Evolutionary conservation across 352 stramenopile species (phyloP), one percentile per base, ranked within the genome.

Genomic region (Aphanomyces euteiches): DNA sequence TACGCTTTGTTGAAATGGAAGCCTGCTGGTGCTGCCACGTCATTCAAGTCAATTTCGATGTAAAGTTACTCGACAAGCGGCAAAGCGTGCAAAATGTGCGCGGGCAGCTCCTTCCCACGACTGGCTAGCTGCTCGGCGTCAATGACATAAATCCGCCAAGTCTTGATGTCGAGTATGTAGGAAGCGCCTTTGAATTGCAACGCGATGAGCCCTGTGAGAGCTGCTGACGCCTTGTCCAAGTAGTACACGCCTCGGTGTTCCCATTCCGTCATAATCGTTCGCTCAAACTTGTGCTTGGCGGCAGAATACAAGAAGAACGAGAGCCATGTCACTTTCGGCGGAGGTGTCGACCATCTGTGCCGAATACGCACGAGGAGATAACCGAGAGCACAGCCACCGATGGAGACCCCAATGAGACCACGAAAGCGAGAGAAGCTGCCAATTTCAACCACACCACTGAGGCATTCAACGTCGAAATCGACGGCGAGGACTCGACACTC

Each of bases 381-480:
- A 2, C 28, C 28, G 28, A 28, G 28, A 28, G 28, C 28, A 28
- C 50, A 58, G 3, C 8, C n/a, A 34, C 50, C 50, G 13, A 58
- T 13, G 8, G 50, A 1, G 50, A 58, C n/a, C 37, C 63, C 63
- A 45, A 69, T 64, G 2, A 61, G 12, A 12, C 28, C 50, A 6
- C 12, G n/a, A 40, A 69, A 69, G 63, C 63, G 63, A 10, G 7
- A 8, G 15, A 69, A 64, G 63, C 43, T 12, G 36, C 63, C 63
- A 19, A 69, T 69, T 19, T 17, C 17, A 15, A 69, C 50, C 5
- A 48, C 36, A n/a, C 63, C 63, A 6, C 63, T 69, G 47, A 41
- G 37, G 19, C 63, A 69, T 15, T 61, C 63, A 36, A 69, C 34
- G n/a, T 69, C 36, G n/a, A 61, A 69, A 19, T 69, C 63, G 19